Evolutionary conservation across 768 basidiomycete genomes (phyloP), one percentile per base, ranked within the genome.

Genomic region (Agaricus subrufescens): DNA sequence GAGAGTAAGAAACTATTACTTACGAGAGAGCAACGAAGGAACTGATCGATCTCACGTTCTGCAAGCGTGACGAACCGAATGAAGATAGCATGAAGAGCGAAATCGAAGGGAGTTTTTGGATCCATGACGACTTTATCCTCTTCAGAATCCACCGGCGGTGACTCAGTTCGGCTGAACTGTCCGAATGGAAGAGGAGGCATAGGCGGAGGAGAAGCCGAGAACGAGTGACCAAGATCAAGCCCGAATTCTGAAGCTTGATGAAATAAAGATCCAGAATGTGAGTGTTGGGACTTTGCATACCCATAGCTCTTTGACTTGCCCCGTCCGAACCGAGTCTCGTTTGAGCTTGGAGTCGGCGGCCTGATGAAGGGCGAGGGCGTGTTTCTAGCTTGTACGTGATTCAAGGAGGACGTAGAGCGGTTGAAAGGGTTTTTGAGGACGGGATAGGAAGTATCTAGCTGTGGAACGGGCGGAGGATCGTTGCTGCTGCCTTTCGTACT

Each of bases 41-140:
- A 92, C 3, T 71, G 67, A 10, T 87, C 82, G n/a, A 95, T 87
- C 63, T 92, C 92, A 29, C 73, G 74, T 69, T 96, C 92, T 1
- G 91, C 89, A 4, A 81, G 75, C 0, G 86, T 80, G 8, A 89
- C 90, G 62, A 95, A 95, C 2, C 89, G 85, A 42, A 91, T 89
- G 67, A 95, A 94, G 5, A 95, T 81, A 0, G 91, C 90, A 65
- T 92, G 90, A 11, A 95, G 72, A 1, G 94, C 94, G 62, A 89
- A 94, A 63, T 95, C 94, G 0, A 87, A 85, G 1, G 94, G 92
- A 10, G 88, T 91, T 65, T 84, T 89, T 0, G 88, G 87, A 48
- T 89, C 86, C 63, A 82, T 78, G 23, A 80, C 71, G 46, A 86
- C 76, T 63, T 84, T 83, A 62, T 89, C 87, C 11, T 88, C 89